These are phyloP conservation scores for Alternaria arborescens DNA, from an alignment of 2,329 filamentous ascomycete genomes.

Conservation along the genomic window DNA sequence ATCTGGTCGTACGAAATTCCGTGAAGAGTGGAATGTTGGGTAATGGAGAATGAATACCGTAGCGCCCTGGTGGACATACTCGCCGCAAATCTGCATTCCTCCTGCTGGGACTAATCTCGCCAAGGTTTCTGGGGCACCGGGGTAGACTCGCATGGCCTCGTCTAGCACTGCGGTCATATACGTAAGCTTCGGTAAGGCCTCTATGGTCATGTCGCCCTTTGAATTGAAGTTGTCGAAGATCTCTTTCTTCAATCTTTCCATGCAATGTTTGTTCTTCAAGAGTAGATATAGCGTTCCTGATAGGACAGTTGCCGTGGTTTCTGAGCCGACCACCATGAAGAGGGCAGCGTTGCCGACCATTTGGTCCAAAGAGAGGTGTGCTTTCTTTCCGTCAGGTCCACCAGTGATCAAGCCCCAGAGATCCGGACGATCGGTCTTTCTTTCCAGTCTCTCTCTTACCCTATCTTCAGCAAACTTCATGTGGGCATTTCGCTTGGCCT, in stretches of 20 bases:
- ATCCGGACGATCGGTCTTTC: conserved; percentile 7
- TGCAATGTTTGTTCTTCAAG: background rate
- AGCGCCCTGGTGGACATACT: background rate
- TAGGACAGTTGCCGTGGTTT: conserved; percentile 7
- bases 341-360: conserved; percentile 11
- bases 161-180: conserved; percentile 14
- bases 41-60: conserved; percentile 8
- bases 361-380: conserved; percentile 7
- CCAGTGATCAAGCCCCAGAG: conserved; percentile 10
- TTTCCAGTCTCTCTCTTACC: conserved; percentile 4
- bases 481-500: conserved; percentile 9
- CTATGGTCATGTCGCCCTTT: conserved; percentile 12
- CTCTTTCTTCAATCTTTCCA: conserved; percentile 4
- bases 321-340: conserved; percentile 14
- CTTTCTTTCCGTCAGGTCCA: conserved; percentile 6
- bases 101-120: conserved; percentile 9
- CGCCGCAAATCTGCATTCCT: conserved; percentile 7
- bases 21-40: conserved; percentile 7
- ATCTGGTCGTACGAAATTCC: conserved; percentile 8
- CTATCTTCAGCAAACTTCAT: conserved; percentile 14
- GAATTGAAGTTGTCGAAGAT: conserved; percentile 3
- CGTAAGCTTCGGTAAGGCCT: conserved; percentile 3
- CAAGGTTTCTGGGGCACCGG: conserved; percentile 12
- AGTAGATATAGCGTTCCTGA: conserved; percentile 5
- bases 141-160: conserved; percentile 13